Base-by-base conservation (phyloP, 495 filamentous ascomycete species). In the Jackrogersella minutella region DNA sequence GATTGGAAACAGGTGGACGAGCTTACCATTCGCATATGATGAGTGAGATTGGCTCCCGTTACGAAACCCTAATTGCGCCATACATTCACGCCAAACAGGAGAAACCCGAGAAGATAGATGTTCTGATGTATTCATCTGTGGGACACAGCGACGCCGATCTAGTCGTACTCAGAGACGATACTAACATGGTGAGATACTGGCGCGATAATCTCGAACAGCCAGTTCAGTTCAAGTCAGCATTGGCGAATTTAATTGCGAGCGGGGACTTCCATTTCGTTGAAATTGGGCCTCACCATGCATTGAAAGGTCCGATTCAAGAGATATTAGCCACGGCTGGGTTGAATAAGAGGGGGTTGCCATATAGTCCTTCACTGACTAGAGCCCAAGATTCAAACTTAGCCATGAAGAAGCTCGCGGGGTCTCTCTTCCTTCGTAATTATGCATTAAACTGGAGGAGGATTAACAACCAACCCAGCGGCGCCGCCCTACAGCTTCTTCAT, bases 251-350 rank as follows among this genome's bases (percentile, higher is more conserved):
- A 5, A 11, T 74, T 9, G 43, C 68, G 30, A 57, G 54, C 43
- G 55, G 44, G 5, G 58, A 68, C 1, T 53, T 62, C 57, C 43
- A 72, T 26, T 46, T 89, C 1, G 50, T 91, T 9, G 88, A 91
- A 60, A 73, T 90, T n/a, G 89, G 89, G 0, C 87, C 90, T 21
- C 88, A 91, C 58, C 69, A 78, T 2, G 85, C 87, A 0, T 74
- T 92, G 0, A 77, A 83, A 43, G 83, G 83, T 0, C 85, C 87
- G 0, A 73, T 88, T 30, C 77, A 80, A 43, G 80, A 87, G 43
- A 84, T 80, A 6, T 58, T 78, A 22, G 51, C 71, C 31, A 30
- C 36, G 0, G 24, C 74, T 1, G 49, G 63, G 7, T 22, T 8
- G 1, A 39, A 49, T 14, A 31, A 55, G 14, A 7, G 56, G 0